Conservation (phyloP, 192 early-diverging fungal species). For the Chytriomyces hyalinus region DNA sequence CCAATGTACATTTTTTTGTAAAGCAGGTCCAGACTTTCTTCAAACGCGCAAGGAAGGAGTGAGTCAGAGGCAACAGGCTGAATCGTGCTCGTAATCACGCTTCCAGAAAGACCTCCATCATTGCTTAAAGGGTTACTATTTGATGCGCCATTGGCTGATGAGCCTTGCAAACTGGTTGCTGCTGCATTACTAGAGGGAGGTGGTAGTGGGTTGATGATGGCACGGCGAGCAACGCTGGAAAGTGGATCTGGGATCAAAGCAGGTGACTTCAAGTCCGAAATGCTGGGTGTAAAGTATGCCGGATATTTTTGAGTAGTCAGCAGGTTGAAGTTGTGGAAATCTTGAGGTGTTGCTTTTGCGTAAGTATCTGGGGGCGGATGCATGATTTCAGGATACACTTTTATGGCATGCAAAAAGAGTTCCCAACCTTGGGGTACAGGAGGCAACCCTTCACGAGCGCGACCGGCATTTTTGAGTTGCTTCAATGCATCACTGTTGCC, state of each 20-base stretch:
- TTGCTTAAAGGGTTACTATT: too few species aligned
- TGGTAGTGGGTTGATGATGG: slow-evolving; percentile 15
- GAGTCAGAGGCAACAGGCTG: slow-evolving; percentile 41
- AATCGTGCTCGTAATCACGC: slow-evolving; percentile 8
- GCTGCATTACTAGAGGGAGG: background rate
- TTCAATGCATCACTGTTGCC: slow-evolving; percentile 60
- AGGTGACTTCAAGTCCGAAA: background rate
- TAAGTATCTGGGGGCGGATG: slow-evolving; percentile 30
- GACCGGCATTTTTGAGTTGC: slow-evolving; percentile 53
- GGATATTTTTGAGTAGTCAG: slow-evolving; percentile 67
- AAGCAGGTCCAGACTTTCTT: slow-evolving; percentile 42
- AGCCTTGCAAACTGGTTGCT: background rate
- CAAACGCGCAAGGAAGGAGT: slow-evolving; percentile 31
- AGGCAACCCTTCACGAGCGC: slow-evolving; percentile 58
- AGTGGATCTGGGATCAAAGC: slow-evolving; percentile 32
- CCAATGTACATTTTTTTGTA: slow-evolving; percentile 43
- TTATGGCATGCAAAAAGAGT: background rate
- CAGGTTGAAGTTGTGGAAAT: slow-evolving; percentile 63
- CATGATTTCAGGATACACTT: slow-evolving; percentile 7
- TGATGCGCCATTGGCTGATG: too few species aligned
- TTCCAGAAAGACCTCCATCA: too few species aligned
- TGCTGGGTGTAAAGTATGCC: slow-evolving; percentile 54
- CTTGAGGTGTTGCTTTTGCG: slow-evolving; percentile 67
- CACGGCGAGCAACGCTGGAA: slow-evolving; percentile 31
- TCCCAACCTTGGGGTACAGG: slow-evolving; percentile 18